These are phyloP conservation scores for Candida railenensis DNA, from an alignment of 805 yeast genomes.

Conservation along the genomic window DNA sequence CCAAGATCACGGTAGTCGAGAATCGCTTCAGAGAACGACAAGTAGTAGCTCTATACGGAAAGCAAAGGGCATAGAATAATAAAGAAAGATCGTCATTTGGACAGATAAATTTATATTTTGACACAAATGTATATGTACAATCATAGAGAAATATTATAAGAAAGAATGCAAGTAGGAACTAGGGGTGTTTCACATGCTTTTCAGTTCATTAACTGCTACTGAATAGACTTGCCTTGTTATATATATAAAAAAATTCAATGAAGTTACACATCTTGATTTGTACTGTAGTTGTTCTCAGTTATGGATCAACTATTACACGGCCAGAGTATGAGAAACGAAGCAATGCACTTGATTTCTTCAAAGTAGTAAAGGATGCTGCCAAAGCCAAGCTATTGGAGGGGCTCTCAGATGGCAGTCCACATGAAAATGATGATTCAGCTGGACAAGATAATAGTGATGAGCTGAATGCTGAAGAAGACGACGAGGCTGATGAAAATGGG, in stretches of 20 bases:
- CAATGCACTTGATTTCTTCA: not conserved
- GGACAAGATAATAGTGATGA: not conserved
- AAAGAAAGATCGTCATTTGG: not conserved
- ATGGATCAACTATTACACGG: not conserved
- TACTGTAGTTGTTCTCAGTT: not conserved
- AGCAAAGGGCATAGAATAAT: not conserved
- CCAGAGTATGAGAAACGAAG: not conserved
- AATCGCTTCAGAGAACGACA: slow-evolving; percentile 20
- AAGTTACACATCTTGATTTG: not conserved
- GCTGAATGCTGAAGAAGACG: slow-evolving; percentile 1
- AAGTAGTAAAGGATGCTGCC: not conserved
- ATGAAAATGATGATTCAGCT: not conserved
- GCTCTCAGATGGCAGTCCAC: not conserved
- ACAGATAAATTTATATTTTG: too few species aligned
- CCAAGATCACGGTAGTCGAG: slow-evolving; percentile 23
- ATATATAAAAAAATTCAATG: too few species aligned
- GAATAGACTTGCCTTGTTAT: too few species aligned
- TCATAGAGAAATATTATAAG: too few species aligned
- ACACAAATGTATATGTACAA: not conserved
- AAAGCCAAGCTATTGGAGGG: not conserved
- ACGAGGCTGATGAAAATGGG: not conserved
- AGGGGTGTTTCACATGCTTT: too few species aligned
- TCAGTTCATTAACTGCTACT: too few species aligned
- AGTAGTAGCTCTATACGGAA: slow-evolving; percentile 15
- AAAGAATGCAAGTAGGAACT: too few species aligned